A percentile compares a stretch with the other conserved stretches of the same genome.
Evolutionary conservation across 371 early-diverging fungal genomes (phyloP).

Genomic region (Zancudomyces culisetae): DNA sequence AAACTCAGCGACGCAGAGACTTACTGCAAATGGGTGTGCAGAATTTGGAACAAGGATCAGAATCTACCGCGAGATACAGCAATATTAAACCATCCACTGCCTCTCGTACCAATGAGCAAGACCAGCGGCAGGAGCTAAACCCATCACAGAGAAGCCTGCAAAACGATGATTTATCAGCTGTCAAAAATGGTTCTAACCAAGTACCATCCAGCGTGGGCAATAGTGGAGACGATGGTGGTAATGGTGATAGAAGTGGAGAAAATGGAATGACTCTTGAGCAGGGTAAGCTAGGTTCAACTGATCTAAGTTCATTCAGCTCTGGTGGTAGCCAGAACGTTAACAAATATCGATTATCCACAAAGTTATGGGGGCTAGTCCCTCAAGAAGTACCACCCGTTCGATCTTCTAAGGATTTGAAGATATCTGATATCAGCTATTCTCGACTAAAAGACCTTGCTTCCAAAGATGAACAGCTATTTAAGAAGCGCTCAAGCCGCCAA

Average conservation of each 20-base stretch:
- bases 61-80: background rate
- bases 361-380: background rate
- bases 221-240: background rate
- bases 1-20: background rate
- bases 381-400: background rate
- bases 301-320: background rate
- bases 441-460: background rate
- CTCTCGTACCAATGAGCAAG: background rate
- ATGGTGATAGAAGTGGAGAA: background rate
- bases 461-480: background rate
- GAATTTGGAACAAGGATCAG: background rate
- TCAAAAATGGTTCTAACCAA: background rate
- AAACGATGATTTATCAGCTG: background rate
- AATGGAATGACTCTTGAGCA: background rate
- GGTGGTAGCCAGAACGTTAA: slow-evolving; percentile 16
- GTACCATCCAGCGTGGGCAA: background rate
- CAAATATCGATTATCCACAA: slow-evolving; percentile 1
- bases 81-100: background rate
- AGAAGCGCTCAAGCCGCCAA: no score
- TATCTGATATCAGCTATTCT: background rate
- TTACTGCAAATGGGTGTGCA: background rate
- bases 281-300: background rate
- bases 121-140: background rate
- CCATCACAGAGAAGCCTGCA: background rate
- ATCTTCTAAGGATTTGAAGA: background rate